Percentiles rank a stretch among this genome's conserved stretches.
These are phyloP conservation scores for Saccharomyces hybrid DNA, from an alignment of 1,139 yeast genomes.

Conservation along the genomic window DNA sequence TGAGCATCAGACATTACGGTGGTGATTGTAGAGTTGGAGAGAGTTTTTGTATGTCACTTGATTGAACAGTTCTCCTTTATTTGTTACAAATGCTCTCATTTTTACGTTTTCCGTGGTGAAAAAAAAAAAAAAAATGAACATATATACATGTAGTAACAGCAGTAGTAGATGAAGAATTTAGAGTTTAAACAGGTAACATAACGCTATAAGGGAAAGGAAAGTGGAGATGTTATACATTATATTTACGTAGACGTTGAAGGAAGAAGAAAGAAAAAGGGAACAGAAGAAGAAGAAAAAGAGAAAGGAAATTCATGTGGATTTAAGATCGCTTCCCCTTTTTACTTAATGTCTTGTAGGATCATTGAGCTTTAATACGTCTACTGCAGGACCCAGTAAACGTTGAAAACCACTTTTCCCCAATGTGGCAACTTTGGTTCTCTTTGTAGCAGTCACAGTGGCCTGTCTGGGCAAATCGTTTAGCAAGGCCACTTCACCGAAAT, in stretches of 20 bases:
- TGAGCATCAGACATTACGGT: constrained; percentile 43
- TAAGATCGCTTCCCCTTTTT: not conserved
- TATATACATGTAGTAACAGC: not conserved
- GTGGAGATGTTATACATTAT: not conserved
- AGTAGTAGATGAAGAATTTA: not conserved
- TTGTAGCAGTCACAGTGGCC: constrained; percentile 80
- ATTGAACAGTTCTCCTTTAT: not conserved
- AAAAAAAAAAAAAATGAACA: not conserved
- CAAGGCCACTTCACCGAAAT: constrained; percentile 93
- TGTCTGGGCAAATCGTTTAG: constrained; percentile 88
- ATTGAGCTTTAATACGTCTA: constrained; percentile 67
- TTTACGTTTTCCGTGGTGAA: not conserved
- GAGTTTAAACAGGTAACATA: not conserved
- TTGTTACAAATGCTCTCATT: not conserved
- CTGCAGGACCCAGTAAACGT: constrained; percentile 88
- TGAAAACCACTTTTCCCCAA: constrained; percentile 90
- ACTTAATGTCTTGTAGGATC: constrained; percentile 50
- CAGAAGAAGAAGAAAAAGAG: not conserved
- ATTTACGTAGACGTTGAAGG: not conserved
- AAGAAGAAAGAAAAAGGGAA: not conserved
- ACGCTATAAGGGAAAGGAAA: not conserved
- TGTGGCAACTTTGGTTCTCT: constrained; percentile 77
- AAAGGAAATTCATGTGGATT: not conserved
- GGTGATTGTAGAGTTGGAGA: not conserved
- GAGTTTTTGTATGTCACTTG: not conserved